Evolutionary conservation across 306 rosid genomes (phyloP).

Genomic region (Abrus precatorius): DNA sequence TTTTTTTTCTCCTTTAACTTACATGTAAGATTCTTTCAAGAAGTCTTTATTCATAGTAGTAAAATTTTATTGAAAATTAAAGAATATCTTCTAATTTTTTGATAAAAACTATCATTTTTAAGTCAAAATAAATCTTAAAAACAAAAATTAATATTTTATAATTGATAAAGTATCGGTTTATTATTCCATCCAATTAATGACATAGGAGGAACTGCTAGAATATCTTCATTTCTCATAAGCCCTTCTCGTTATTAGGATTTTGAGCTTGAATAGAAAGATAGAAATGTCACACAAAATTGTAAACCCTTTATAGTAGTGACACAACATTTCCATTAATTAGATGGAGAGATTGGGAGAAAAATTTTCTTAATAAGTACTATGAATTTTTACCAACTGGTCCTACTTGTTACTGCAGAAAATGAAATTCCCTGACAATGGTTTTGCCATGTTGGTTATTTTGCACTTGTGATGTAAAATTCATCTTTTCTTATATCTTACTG

Average conservation of each 20-base stretch:
- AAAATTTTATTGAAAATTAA: no score
- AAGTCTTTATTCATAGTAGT: slow-evolving; percentile 3
- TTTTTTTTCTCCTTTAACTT: not conserved
- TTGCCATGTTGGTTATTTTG: not conserved
- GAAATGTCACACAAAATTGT: not conserved
- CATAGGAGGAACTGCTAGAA: not conserved
- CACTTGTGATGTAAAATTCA: not conserved
- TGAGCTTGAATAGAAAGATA: not conserved
- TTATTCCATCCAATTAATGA: not conserved
- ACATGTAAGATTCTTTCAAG: not conserved
- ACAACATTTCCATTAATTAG: not conserved
- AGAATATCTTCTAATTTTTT: no score
- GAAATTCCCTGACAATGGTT: not conserved
- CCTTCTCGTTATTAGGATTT: not conserved
- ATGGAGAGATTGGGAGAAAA: not conserved
- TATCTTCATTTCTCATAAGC: not conserved
- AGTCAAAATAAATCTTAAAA: no score
- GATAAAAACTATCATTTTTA: no score
- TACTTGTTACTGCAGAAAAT: not conserved
- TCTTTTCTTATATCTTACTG: not conserved
- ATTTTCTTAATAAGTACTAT: not conserved
- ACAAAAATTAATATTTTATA: no score
- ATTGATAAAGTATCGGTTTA: not conserved
- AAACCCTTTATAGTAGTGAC: not conserved
- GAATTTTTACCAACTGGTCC: not conserved